phyloP scores from a whole-genome alignment of 2,329 filamentous ascomycete genomes.

The Paraconiothyrium sp. region DNA sequence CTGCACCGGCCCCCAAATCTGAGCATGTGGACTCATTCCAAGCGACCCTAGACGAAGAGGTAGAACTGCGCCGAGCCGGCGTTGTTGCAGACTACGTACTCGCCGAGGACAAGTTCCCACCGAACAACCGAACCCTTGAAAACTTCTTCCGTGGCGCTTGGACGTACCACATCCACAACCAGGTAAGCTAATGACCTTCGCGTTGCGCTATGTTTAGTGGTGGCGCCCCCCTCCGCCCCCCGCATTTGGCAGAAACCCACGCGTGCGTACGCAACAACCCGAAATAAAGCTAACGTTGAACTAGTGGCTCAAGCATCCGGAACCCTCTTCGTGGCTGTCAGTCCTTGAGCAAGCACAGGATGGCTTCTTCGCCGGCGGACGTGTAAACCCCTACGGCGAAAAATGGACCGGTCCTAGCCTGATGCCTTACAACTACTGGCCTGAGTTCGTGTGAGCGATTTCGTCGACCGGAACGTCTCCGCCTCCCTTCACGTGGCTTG shows the following conservation, averaged over 20 bases:
- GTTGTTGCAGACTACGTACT: slow-evolving; percentile 57
- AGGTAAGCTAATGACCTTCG: slow-evolving; percentile 52
- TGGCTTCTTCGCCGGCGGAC: slow-evolving; percentile 61
- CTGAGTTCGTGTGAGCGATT: slow-evolving; percentile 57
- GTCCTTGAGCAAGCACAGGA: slow-evolving; percentile 64
- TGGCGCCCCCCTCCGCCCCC: slow-evolving; percentile 5
- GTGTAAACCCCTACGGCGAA: slow-evolving; percentile 64
- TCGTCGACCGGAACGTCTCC: neutral
- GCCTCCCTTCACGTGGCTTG: slow-evolving; percentile 22
- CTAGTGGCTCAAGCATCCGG: slow-evolving; percentile 65
- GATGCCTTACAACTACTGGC: slow-evolving; percentile 60
- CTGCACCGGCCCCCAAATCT: slow-evolving; percentile 36
- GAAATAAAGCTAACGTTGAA: slow-evolving; percentile 35
- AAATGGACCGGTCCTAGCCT: slow-evolving; percentile 61
- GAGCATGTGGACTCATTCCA: slow-evolving; percentile 51
- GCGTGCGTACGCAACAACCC: slow-evolving; percentile 15
- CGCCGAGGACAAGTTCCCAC: slow-evolving; percentile 62
- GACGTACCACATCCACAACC: slow-evolving; percentile 68
- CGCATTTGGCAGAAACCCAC: slow-evolving; percentile 2
- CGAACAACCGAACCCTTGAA: slow-evolving; percentile 65
- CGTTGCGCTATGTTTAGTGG: neutral
- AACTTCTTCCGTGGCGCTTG: slow-evolving; percentile 66
- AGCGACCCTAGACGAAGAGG: slow-evolving; percentile 52
- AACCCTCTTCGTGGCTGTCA: slow-evolving; percentile 65
- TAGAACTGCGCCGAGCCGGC: slow-evolving; percentile 52